Percentiles rank a stretch among this genome's conserved stretches.
These are phyloP conservation scores for Mycena filopes DNA, from an alignment of 768 basidiomycete genomes.

Conservation along the genomic window DNA sequence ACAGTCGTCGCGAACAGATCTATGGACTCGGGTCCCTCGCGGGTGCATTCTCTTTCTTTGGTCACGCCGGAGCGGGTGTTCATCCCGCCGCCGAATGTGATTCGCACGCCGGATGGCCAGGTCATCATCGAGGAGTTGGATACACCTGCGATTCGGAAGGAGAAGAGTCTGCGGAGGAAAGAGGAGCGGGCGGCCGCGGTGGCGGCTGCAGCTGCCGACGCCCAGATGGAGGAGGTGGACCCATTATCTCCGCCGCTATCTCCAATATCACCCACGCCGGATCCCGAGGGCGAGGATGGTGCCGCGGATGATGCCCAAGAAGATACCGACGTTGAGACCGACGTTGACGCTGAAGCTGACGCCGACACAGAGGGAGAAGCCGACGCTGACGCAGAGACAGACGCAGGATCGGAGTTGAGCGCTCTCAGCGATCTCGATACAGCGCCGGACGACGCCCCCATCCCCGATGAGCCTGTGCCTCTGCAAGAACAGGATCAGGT, in stretches of 20 bases:
- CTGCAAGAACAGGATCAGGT: not conserved
- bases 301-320: conserved; percentile 31
- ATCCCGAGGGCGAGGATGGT: conserved; percentile 3
- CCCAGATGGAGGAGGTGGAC: conserved; percentile 13
- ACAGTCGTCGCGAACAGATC: conserved; percentile 6
- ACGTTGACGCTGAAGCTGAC: conserved; percentile 13
- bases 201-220: conserved; percentile 31
- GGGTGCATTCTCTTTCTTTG: conserved; percentile 19
- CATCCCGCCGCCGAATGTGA: conserved; percentile 37
- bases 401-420: conserved; percentile 53
- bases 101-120: conserved; percentile 53
- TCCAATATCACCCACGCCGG: conserved; percentile 14
- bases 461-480: not conserved
- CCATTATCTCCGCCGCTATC: conserved; percentile 21
- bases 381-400: conserved; percentile 4
- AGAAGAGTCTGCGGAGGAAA: conserved; percentile 63
- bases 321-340: conserved; percentile 9
- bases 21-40: conserved; percentile 11
- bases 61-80: conserved; percentile 27
- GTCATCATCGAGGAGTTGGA: conserved; percentile 79
- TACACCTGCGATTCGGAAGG: conserved; percentile 72
- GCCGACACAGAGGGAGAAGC: too few species aligned
- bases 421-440: conserved; percentile 55
- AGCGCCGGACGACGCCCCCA: conserved; percentile 17
- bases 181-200: conserved; percentile 44